Percentiles rank a stretch among this genome's conserved stretches.
Evolutionary conservation across 805 yeast genomes (phyloP).

Genomic region (Yarrowia sp.): DNA sequence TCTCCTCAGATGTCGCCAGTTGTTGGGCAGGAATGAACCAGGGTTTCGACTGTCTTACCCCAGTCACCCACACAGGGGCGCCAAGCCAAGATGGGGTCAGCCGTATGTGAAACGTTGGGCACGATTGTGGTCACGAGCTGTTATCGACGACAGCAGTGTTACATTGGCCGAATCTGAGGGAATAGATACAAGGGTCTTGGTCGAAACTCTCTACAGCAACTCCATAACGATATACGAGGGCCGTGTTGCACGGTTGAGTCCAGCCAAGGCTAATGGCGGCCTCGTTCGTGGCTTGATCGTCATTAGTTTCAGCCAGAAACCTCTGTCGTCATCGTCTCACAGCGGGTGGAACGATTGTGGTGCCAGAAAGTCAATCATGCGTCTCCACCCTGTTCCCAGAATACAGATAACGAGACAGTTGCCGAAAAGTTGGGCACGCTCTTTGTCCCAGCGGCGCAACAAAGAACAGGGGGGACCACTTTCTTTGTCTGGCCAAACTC

Average conservation of each 20-base stretch:
- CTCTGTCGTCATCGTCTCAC: constrained; percentile 1
- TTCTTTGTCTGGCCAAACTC: background rate
- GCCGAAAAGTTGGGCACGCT: constrained; percentile 17
- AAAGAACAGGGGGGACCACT: constrained; percentile 26
- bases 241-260: no score
- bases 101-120: constrained; percentile 27
- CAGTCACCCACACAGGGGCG: constrained; percentile 15
- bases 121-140: background rate
- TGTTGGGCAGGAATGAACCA: constrained; percentile 13
- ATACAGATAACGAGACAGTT: constrained; percentile 4
- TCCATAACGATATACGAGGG: no score
- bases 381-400: constrained; percentile 9
- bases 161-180: background rate
- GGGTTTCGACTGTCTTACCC: constrained; percentile 11
- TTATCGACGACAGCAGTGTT: background rate
- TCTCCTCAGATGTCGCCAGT: no score
- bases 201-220: no score
- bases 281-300: constrained; percentile 13
- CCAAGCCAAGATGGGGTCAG: constrained; percentile 30
- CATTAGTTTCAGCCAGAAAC: constrained; percentile 10
- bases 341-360: constrained; percentile 23
- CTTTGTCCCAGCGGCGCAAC: background rate
- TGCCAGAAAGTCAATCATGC: constrained; percentile 29
- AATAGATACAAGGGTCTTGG: no score
- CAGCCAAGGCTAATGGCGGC: no score